Evolutionary conservation across 352 stramenopile genomes (phyloP), one percentile per base, ranked within the genome.

Genomic region (Globisporangium paroecandrum): DNA sequence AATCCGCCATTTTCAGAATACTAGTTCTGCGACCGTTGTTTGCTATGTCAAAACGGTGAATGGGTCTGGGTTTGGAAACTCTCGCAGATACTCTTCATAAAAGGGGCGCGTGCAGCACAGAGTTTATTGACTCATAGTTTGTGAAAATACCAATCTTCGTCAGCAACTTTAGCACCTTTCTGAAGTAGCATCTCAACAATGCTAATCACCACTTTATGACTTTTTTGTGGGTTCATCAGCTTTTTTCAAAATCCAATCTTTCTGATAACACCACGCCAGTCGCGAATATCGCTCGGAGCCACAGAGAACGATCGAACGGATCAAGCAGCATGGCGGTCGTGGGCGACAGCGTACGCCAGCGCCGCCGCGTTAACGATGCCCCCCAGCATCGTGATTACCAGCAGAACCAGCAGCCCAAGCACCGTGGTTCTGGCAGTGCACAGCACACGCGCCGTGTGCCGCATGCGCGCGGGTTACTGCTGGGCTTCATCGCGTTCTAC

Each of bases 401-500:
- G 29, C 1, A 32, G 4, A 5, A 43, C 9, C 18, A 55, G 18
- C 57, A 41, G 29, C 2, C 6, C 18, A 66, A 62, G 46, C 61
- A 59, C 27, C 59, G 49, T 13, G n/a, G 36, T 10, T 57, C 58
- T 0, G 38, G 53, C 51, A 63, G 54, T 24, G 58, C 64, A 18
- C 56, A 12, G 55, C 29, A 34, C 29, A 5, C 29, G 29, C 29
- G 2, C 29, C 29, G 13, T 2, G 60, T 77, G 41, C 74, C 74
- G 29, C 60, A 65, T n/a, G 41, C 65, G 41, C 46, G 47, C 0
- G 60, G 34, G 9, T 32, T 91, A 2, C 25, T 91, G 13, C 3
- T 82, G 9, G 71, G 72, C 20, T 83, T 88, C 24, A 27, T 81
- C 41, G 51, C 71, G 43, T 89, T 89, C 64, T 85, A 85, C 68